These are phyloP conservation scores for Cutaneotrichosporon sp. DNA, from an alignment of 1,284 basidiomycete genomes.

Conservation along the genomic window DNA sequence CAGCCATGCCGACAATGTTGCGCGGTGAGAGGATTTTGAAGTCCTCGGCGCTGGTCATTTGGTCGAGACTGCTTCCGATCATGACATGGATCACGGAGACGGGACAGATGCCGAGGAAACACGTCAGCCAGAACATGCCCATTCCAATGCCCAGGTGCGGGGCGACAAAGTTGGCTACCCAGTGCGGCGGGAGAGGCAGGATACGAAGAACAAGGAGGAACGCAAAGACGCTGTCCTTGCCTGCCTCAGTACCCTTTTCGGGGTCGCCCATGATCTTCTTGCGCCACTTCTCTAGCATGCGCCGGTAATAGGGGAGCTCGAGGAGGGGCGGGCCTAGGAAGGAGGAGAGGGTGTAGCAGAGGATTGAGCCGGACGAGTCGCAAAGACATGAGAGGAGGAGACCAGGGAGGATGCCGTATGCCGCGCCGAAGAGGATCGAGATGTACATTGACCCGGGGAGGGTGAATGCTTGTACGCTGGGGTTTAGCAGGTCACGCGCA, in stretches of 20 bases:
- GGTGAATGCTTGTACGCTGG: slow-evolving; percentile 90
- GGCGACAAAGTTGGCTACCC: slow-evolving; percentile 90
- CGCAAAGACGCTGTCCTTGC: slow-evolving; percentile 54
- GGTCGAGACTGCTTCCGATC: slow-evolving; percentile 87
- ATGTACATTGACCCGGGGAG: slow-evolving; percentile 98
- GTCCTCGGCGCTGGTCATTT: slow-evolving; percentile 89
- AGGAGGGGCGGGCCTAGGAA: slow-evolving; percentile 86
- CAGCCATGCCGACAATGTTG: slow-evolving; percentile 77
- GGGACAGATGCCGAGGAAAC: slow-evolving; percentile 86
- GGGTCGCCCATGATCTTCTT: slow-evolving; percentile 53
- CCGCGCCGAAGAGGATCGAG: slow-evolving; percentile 90
- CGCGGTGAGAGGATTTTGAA: slow-evolving; percentile 87
- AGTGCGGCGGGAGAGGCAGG: slow-evolving; percentile 87
- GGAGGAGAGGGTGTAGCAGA: slow-evolving; percentile 90
- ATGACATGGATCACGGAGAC: slow-evolving; percentile 92
- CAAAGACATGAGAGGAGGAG: slow-evolving; percentile 88
- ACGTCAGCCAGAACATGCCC: slow-evolving; percentile 83
- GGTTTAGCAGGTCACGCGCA: slow-evolving; percentile 12
- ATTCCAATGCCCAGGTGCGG: slow-evolving; percentile 89
- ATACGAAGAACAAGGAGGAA: slow-evolving; percentile 88
- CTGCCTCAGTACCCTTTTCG: slow-evolving; percentile 44
- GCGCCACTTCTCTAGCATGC: slow-evolving; percentile 50
- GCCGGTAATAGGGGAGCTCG: slow-evolving; percentile 71
- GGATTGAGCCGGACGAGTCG: slow-evolving; percentile 83
- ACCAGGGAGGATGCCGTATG: slow-evolving; percentile 89